Conservation (phyloP, 2,329 filamentous ascomycete genomes). For the Nemania serpens region DNA sequence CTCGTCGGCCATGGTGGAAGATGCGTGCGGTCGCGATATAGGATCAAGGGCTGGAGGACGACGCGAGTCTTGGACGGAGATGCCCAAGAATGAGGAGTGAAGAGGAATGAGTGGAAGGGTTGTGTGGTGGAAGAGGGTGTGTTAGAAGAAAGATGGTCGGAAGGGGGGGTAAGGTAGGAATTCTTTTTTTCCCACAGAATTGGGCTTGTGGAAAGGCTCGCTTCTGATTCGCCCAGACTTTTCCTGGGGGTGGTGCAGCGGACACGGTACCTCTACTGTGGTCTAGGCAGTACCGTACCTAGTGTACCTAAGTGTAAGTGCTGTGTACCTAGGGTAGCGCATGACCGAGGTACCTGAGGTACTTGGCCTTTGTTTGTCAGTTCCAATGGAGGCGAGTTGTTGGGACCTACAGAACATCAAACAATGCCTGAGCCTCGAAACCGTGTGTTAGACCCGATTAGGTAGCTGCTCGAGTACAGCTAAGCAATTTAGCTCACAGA, state of each 20-base stretch:
- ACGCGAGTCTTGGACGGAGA: constrained; percentile 35
- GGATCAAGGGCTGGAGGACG: not conserved
- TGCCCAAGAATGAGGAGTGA: constrained; percentile 34
- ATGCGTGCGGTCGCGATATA: constrained; percentile 38
- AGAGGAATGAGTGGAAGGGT: constrained; percentile 26
- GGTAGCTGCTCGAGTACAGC: too few species aligned
- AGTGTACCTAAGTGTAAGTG: not conserved
- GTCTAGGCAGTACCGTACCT: not conserved
- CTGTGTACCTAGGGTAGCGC: too few species aligned
- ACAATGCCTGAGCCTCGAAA: too few species aligned
- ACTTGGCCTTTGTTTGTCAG: too few species aligned
- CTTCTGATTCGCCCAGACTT: constrained; percentile 22
- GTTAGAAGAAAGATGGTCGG: constrained; percentile 22
- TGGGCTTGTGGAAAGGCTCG: constrained; percentile 17
- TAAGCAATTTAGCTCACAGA: too few species aligned
- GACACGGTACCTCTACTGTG: not conserved
- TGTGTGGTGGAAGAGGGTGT: constrained; percentile 25
- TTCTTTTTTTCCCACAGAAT: constrained; percentile 29
- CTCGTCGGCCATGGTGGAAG: constrained; percentile 62
- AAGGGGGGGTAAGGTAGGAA: constrained; percentile 22
- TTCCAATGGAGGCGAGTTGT: too few species aligned
- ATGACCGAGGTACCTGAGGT: too few species aligned
- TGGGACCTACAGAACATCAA: too few species aligned
- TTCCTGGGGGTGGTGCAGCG: not conserved
- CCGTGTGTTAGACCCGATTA: too few species aligned